Percentiles rank a stretch among this genome's conserved stretches.
These are phyloP conservation scores for Saccharomycopsis fibuligera DNA, from an alignment of 805 yeast species.

Conservation along the genomic window DNA sequence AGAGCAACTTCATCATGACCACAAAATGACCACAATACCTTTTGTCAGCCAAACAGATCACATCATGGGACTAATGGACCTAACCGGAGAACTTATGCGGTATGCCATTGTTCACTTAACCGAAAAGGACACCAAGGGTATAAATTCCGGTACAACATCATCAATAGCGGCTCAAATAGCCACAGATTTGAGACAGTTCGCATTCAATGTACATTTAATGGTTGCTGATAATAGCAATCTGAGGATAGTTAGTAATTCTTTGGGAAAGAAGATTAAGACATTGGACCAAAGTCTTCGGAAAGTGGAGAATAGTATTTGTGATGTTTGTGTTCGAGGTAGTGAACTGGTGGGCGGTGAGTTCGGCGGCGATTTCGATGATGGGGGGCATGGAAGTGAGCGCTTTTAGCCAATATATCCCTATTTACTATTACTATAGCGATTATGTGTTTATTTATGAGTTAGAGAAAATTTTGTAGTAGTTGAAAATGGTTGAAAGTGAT, in stretches of 20 bases:
- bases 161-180: background rate
- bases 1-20: background rate
- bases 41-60: conserved; percentile 28
- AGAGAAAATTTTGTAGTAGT: too few species aligned
- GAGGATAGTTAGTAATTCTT: background rate
- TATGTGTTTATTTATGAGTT: too few species aligned
- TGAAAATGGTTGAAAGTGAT: too few species aligned
- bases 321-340: background rate
- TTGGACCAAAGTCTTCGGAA: background rate
- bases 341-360: too few species aligned
- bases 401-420: background rate
- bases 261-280: background rate
- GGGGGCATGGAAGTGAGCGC: too few species aligned
- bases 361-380: too few species aligned
- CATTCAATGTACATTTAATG: background rate
- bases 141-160: background rate
- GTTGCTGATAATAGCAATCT: background rate
- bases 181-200: background rate
- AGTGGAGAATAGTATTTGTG: background rate
- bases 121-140: background rate
- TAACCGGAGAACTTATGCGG: conserved; percentile 39
- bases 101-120: conserved; percentile 27
- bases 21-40: conserved; percentile 8
- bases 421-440: background rate
- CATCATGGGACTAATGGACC: conserved; percentile 35